These are phyloP conservation scores for Asterophora lycoperdoides DNA, from an alignment of 768 basidiomycete species.

Conservation along the genomic window DNA sequence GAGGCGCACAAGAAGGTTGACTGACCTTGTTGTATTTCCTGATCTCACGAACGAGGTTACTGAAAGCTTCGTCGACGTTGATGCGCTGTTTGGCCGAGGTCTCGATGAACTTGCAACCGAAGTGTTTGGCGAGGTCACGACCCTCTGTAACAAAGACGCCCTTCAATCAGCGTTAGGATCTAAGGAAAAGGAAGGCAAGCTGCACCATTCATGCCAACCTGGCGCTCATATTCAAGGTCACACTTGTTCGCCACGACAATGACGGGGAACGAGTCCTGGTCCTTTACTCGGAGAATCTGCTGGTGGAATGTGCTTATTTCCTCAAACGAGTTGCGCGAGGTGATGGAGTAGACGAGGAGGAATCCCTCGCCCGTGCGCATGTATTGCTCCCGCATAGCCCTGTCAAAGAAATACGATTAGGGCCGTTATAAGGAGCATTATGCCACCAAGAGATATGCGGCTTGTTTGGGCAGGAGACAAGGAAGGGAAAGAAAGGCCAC, in stretches of 20 bases:
- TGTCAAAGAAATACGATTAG: slow-evolving; percentile 25
- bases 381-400: slow-evolving; percentile 98
- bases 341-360: slow-evolving; percentile 96
- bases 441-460: background rate
- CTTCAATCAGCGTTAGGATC: background rate
- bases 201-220: slow-evolving; percentile 90
- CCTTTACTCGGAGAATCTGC: slow-evolving; percentile 95
- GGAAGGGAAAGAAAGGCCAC: background rate
- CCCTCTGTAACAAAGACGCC: slow-evolving; percentile 64
- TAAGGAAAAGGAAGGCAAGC: background rate
- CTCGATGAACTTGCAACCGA: slow-evolving; percentile 92
- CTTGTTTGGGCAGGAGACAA: no score
- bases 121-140: slow-evolving; percentile 91
- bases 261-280: slow-evolving; percentile 92
- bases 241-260: slow-evolving; percentile 98
- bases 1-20: background rate
- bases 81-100: slow-evolving; percentile 95
- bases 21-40: slow-evolving; percentile 88
- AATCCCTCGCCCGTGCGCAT: slow-evolving; percentile 99
- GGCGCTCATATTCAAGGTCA: slow-evolving; percentile 92
- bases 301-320: slow-evolving; percentile 96
- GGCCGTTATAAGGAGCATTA: background rate
- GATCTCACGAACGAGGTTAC: slow-evolving; percentile 89
- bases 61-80: slow-evolving; percentile 96
- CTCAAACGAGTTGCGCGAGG: slow-evolving; percentile 96